phyloP scores from a whole-genome alignment of 352 stramenopile species.

The Globisporangium heterothallicum region DNA sequence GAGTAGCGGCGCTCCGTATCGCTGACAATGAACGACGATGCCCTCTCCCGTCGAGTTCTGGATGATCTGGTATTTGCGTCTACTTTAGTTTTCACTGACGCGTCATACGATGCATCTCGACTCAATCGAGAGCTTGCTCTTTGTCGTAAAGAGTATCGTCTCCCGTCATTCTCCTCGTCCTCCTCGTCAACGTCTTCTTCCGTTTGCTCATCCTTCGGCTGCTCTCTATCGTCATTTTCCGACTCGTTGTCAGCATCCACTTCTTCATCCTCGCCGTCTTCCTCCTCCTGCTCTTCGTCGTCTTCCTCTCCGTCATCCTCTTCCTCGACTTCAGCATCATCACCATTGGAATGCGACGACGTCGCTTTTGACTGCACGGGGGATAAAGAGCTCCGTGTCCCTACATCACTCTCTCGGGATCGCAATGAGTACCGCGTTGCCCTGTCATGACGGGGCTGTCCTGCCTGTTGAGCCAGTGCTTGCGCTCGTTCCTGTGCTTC shows the following conservation, averaged over 20 bases:
- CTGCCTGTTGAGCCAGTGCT: conserved; percentile 16
- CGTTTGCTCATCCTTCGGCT: conserved; percentile 17
- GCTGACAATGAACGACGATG: conserved; percentile 16
- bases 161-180: conserved; percentile 9
- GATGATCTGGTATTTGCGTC: background rate
- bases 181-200: conserved; percentile 23
- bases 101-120: conserved; percentile 14
- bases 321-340: conserved; percentile 11
- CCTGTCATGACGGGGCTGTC: conserved; percentile 16
- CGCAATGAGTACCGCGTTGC: conserved; percentile 56
- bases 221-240: conserved; percentile 24
- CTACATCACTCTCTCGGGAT: conserved; percentile 32
- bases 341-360: background rate
- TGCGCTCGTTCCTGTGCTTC: conserved; percentile 37
- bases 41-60: background rate
- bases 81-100: conserved; percentile 9
- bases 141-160: conserved; percentile 11
- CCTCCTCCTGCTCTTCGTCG: conserved; percentile 19
- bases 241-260: conserved; percentile 13
- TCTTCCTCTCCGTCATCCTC: conserved; percentile 26
- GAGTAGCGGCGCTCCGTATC: conserved; percentile 49
- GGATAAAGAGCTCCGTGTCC: conserved; percentile 18
- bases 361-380: conserved; percentile 21
- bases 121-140: conserved; percentile 6
- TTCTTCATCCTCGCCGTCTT: conserved; percentile 12